Percentiles rank a stretch among this genome's conserved stretches.
These are phyloP conservation scores for Leccinellum albellum DNA, from an alignment of 768 basidiomycete species.

Conservation along the genomic window DNA sequence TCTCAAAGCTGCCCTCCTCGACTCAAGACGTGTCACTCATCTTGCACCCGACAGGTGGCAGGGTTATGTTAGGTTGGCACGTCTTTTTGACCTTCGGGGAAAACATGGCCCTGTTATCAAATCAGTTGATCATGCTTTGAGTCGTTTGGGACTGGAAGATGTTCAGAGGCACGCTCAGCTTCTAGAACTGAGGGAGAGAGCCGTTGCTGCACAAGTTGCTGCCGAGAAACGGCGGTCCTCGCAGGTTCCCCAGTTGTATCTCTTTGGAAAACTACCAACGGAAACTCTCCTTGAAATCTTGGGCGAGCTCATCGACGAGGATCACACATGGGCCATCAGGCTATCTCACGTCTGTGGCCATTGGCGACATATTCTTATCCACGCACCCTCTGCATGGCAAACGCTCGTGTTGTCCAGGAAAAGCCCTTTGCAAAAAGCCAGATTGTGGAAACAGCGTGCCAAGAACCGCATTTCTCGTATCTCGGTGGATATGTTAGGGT, in stretches of 20 bases:
- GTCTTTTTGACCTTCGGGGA: conserved; percentile 51
- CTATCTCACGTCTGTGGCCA: conserved; percentile 57
- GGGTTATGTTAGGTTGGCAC: conserved; percentile 71
- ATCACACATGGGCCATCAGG: conserved; percentile 41
- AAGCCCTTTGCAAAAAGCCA: conserved; percentile 49
- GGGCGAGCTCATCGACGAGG: conserved; percentile 36
- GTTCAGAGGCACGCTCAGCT: conserved; percentile 44
- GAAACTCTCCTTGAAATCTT: conserved; percentile 65
- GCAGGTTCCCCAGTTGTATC: conserved; percentile 33
- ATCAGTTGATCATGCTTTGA: conserved; percentile 60
- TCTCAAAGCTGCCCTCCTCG: conserved; percentile 61
- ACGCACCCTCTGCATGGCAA: conserved; percentile 56
- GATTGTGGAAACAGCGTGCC: conserved; percentile 57
- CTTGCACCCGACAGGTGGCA: conserved; percentile 69
- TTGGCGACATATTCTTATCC: conserved; percentile 56
- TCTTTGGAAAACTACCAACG: conserved; percentile 60
- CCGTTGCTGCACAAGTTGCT: conserved; percentile 18
- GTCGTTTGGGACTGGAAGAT: conserved; percentile 45
- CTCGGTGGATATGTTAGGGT: conserved; percentile 14
- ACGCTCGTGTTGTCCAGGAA: conserved; percentile 50
- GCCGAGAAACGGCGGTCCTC: conserved; percentile 27
- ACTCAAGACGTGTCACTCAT: conserved; percentile 67
- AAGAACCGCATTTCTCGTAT: conserved; percentile 41
- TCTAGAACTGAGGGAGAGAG: conserved; percentile 40
- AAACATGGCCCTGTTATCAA: conserved; percentile 50